Conservation (phyloP, 2,329 filamentous ascomycete species). For the Ceratocystis albifundus region DNA sequence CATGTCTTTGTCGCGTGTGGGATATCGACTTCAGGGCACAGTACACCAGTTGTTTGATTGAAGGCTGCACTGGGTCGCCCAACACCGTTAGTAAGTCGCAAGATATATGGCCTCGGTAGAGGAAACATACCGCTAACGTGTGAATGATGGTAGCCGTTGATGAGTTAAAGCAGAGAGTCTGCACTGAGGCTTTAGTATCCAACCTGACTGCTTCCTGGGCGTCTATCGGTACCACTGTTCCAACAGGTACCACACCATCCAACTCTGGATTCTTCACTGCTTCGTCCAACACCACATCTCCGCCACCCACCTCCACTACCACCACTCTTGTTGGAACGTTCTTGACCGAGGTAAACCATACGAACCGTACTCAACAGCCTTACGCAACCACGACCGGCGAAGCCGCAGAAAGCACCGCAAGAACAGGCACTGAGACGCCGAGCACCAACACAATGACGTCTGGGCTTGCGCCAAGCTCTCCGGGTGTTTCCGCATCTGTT, state of each 20-base stretch:
- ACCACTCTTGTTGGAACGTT: background rate
- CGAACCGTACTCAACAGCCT: background rate
- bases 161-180: background rate
- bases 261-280: background rate
- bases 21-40: slow-evolving; percentile 20
- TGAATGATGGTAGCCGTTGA: background rate
- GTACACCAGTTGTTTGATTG: slow-evolving; percentile 23
- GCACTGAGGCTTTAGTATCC: background rate
- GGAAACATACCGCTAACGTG: background rate
- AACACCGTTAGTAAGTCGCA: slow-evolving; percentile 16
- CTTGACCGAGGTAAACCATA: background rate
- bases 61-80: slow-evolving; percentile 20
- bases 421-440: background rate
- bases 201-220: background rate
- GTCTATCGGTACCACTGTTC: background rate
- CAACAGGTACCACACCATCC: background rate
- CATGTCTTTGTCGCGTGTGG: slow-evolving; percentile 20
- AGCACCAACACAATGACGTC: background rate
- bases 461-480: background rate
- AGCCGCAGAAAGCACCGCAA: background rate
- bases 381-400: background rate
- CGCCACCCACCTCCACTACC: background rate
- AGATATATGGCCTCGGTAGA: background rate
- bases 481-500: background rate
- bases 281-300: background rate